Evolutionary conservation across 306 rosid genomes (phyloP), one percentile per base, ranked within the genome.

Genomic region (Malus fusca): DNA sequence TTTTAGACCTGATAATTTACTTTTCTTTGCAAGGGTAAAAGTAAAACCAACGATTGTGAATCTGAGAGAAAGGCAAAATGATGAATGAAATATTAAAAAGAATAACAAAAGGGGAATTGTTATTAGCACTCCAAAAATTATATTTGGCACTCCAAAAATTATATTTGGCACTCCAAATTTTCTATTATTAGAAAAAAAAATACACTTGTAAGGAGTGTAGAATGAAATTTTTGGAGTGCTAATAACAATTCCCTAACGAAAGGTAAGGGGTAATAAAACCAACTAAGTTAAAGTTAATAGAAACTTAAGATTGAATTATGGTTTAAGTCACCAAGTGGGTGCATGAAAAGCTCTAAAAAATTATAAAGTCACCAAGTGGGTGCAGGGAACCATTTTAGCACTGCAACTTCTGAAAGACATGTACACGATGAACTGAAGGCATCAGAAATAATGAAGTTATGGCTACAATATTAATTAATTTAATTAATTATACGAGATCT

Each of bases 381-480:
- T 42, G 93, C 79, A 76, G 69, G 75, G 81, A 79, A 67, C 78
- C 30, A 73, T 42, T 42, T 37, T 52, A 46, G 31, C 76, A 55
- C 75, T 66, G 48, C 70, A 35, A 51, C 75, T 62, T 25, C 67
- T 21, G 51, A 10, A 48, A 75, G 42, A 79, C 73, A 52, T 64
- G 71, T 59, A 44, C 76, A 82, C 42, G 70, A 22, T 52, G 19
- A 25, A 23, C 25, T 25, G 26, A 37, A 35, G 26, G 48, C 48
- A 66, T 14, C 18, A 74, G 69, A 67, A 74, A 19, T 11, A 23
- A 11, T 76, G 68, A 65, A 71, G 42, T 68, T 22, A 11, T 51
- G 17, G n/a, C 13, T 25, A 69, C 73, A 30, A 64, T 28, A 19
- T 33, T 35, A 51, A 68, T 75, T 71, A 31, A 19, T 64, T 42